Evolutionary conservation across 1,139 yeast species (phyloP).

Genomic region (Candida pseudoviswanathii): DNA sequence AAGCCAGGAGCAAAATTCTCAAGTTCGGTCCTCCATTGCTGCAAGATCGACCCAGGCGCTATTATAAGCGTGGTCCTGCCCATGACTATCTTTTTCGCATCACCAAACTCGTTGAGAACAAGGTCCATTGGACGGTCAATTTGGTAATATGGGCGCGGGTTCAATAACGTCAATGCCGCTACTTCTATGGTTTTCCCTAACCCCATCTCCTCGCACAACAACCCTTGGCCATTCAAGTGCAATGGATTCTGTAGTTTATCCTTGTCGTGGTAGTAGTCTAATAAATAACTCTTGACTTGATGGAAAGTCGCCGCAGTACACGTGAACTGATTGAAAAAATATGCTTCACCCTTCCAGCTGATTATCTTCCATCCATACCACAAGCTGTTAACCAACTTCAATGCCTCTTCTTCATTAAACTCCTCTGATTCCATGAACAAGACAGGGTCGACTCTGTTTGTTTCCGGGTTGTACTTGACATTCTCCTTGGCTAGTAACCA

Average conservation of each 20-base stretch:
- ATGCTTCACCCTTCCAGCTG: slow-evolving; percentile 11
- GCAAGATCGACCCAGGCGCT: slow-evolving; percentile 79
- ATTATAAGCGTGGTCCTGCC: slow-evolving; percentile 77
- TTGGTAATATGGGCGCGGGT: slow-evolving; percentile 54
- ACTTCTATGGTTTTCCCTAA: slow-evolving; percentile 91
- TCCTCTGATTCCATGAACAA: slow-evolving; percentile 19
- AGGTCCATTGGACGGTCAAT: slow-evolving; percentile 39
- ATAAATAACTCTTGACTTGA: slow-evolving; percentile 25
- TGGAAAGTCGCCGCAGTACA: slow-evolving; percentile 44
- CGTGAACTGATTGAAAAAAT: slow-evolving; percentile 54
- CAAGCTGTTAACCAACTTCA: slow-evolving; percentile 32
- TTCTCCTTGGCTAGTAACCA: slow-evolving; percentile 71
- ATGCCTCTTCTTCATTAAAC: neutral
- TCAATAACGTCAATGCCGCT: slow-evolving; percentile 61
- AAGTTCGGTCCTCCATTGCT: slow-evolving; percentile 85
- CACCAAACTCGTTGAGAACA: slow-evolving; percentile 36
- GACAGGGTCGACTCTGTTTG: slow-evolving; percentile 23
- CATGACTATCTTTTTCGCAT: slow-evolving; percentile 47
- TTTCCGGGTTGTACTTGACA: slow-evolving; percentile 35
- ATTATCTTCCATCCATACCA: slow-evolving; percentile 54
- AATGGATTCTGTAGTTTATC: slow-evolving; percentile 16
- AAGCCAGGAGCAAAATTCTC: slow-evolving; percentile 56
- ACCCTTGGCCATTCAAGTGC: slow-evolving; percentile 57
- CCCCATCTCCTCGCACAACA: slow-evolving; percentile 95
- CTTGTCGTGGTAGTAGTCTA: slow-evolving; percentile 20